Conservation (phyloP, 1,284 basidiomycete genomes). For the Cutaneotrichosporon dermatis region DNA sequence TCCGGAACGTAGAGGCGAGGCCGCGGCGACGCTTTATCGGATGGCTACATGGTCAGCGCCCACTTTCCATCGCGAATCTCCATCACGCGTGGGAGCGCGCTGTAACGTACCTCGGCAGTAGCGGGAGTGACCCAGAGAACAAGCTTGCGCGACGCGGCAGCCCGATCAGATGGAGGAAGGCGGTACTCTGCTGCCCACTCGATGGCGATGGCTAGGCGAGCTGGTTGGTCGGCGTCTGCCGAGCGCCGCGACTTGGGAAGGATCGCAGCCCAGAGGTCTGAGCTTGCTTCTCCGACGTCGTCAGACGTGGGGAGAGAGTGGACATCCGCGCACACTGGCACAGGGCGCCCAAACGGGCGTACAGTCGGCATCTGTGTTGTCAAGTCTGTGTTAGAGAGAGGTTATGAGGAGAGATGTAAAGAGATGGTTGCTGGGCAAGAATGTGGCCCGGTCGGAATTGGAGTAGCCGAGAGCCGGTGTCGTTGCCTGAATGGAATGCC, state of each 20-base stretch:
- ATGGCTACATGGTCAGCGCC: conserved; percentile 1
- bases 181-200: conserved; percentile 17
- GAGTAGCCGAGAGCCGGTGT: conserved; percentile 1
- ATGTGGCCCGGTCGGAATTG: not conserved
- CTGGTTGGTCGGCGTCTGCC: not conserved
- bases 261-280: conserved; percentile 15
- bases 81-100: too few relatives aligned
- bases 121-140: conserved; percentile 15
- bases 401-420: not conserved
- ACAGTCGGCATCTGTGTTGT: conserved; percentile 7
- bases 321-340: conserved; percentile 14
- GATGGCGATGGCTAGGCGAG: conserved; percentile 12
- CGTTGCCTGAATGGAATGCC: too few relatives aligned
- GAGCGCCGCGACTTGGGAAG: not conserved
- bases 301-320: conserved; percentile 9
- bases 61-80: not conserved
- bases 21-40: conserved; percentile 2
- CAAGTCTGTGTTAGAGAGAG: not conserved
- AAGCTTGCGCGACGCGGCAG: conserved; percentile 13
- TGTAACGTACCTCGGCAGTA: conserved; percentile 9
- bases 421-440: not conserved
- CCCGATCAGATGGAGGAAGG: conserved; percentile 3
- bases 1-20: conserved; percentile 27
- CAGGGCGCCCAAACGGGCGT: conserved; percentile 18
- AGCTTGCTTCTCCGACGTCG: conserved; percentile 15